phyloP scores from a whole-genome alignment of 208 protist species.

The Vickermania spadyakhi region DNA sequence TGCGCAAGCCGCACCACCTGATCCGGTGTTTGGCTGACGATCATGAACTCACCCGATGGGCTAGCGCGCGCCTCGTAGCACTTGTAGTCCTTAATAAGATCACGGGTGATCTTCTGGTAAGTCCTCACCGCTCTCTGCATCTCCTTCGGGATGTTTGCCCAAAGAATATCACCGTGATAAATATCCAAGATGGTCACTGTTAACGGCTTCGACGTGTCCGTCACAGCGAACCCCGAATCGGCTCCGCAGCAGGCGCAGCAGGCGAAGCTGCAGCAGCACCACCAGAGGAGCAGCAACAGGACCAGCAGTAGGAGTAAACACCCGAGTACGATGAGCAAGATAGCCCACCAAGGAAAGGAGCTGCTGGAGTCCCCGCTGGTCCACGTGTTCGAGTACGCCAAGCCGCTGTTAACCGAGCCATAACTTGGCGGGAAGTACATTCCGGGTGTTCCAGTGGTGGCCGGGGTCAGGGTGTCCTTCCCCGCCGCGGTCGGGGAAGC shows the following conservation, averaged over 20 bases:
- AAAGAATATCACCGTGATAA: background rate
- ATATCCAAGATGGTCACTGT: background rate
- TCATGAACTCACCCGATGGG: background rate
- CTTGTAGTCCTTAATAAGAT: background rate
- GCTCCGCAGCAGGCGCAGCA: background rate
- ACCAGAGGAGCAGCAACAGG: background rate
- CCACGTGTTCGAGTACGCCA: background rate
- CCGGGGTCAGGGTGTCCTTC: background rate
- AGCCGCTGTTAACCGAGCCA: background rate
- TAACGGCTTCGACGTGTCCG: background rate
- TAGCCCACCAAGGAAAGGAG: background rate
- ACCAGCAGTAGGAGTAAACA: background rate
- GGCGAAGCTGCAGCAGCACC: background rate
- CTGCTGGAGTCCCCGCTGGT: background rate
- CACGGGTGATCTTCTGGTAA: background rate
- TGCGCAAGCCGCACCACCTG: background rate
- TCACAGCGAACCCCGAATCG: background rate
- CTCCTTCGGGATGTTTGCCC: background rate
- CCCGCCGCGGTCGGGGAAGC: background rate
- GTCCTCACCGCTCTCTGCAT: background rate
- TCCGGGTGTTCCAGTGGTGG: background rate
- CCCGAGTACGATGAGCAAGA: background rate
- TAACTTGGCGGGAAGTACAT: background rate
- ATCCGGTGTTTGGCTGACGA: background rate
- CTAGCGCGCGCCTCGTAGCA: background rate